Conservation (phyloP, 2,329 filamentous ascomycete species). For the Fusarium clavum region DNA sequence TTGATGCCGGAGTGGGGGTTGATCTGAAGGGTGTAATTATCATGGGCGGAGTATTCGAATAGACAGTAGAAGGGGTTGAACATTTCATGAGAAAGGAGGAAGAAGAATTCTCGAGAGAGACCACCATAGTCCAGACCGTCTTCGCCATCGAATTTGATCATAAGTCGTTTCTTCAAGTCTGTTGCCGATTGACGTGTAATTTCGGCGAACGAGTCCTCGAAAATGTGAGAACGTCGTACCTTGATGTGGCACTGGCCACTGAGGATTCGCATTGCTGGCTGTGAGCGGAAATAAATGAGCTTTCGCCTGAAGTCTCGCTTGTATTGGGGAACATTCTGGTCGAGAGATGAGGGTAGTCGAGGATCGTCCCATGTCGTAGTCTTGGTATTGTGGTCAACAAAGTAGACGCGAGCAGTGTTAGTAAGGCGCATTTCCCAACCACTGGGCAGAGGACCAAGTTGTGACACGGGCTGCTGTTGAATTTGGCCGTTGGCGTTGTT, state of each 20-base stretch:
- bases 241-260: conserved; percentile 99
- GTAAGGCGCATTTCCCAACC: conserved; percentile 99
- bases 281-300: conserved; percentile 98
- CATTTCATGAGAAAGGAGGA: conserved; percentile 99
- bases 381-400: conserved; percentile 99
- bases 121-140: conserved; percentile 98
- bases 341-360: conserved; percentile 90
- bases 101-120: conserved; percentile 98
- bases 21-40: conserved; percentile 99
- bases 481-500: conserved; percentile 88
- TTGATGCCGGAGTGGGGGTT: conserved; percentile 99
- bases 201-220: conserved; percentile 98
- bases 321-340: conserved; percentile 99
- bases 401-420: conserved; percentile 97
- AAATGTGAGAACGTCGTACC: conserved; percentile 94
- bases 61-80: conserved; percentile 99
- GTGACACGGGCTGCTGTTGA: conserved; percentile 96
- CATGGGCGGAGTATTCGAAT: conserved; percentile 99
- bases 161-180: conserved; percentile 96
- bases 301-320: conserved; percentile 99
- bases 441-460: conserved; percentile 92
- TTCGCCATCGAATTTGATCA: conserved; percentile 99
- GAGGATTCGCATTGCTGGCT: conserved; percentile 93
- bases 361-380: conserved; percentile 99
- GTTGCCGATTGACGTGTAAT: conserved; percentile 96